Conservation (phyloP, 2,329 filamentous ascomycete species). For the Aspergillus unguis region DNA sequence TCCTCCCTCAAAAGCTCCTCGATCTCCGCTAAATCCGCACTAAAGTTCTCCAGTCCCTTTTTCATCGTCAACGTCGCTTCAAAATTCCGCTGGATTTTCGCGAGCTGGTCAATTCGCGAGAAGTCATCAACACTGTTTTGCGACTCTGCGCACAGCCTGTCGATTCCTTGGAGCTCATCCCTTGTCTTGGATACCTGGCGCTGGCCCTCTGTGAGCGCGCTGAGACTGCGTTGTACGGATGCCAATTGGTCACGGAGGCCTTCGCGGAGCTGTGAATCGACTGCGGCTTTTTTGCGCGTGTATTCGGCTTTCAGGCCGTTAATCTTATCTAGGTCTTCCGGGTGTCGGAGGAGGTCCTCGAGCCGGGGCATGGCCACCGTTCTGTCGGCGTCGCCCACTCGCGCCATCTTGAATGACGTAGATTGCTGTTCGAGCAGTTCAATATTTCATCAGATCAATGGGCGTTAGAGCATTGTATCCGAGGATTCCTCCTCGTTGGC, state of each 20-base stretch:
- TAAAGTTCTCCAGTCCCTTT: conserved; percentile 81
- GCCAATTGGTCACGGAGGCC: conserved; percentile 90
- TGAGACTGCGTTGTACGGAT: conserved; percentile 91
- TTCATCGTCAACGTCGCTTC: conserved; percentile 92
- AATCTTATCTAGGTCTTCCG: conserved; percentile 97
- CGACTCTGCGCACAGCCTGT: conserved; percentile 93
- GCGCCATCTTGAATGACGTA: conserved; percentile 30
- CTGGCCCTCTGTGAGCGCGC: conserved; percentile 81
- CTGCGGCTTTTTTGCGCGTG: conserved; percentile 83
- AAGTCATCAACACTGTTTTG: conserved; percentile 98
- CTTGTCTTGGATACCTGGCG: conserved; percentile 90
- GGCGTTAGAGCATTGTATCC: background rate
- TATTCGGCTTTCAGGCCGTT: conserved; percentile 85
- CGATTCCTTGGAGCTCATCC: conserved; percentile 98
- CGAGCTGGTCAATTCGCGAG: conserved; percentile 67
- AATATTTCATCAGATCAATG: background rate
- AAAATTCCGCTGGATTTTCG: conserved; percentile 77
- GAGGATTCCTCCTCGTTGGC: background rate
- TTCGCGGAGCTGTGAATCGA: conserved; percentile 85
- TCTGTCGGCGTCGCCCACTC: conserved; percentile 52
- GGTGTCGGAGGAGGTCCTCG: conserved; percentile 87
- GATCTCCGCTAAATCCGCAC: conserved; percentile 69
- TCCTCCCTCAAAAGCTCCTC: conserved; percentile 78
- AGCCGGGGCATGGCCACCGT: conserved; percentile 67
- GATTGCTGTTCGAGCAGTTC: background rate